These are phyloP conservation scores for Colletotrichum sp. DNA, from an alignment of 2,329 filamentous ascomycete genomes.

Conservation along the genomic window DNA sequence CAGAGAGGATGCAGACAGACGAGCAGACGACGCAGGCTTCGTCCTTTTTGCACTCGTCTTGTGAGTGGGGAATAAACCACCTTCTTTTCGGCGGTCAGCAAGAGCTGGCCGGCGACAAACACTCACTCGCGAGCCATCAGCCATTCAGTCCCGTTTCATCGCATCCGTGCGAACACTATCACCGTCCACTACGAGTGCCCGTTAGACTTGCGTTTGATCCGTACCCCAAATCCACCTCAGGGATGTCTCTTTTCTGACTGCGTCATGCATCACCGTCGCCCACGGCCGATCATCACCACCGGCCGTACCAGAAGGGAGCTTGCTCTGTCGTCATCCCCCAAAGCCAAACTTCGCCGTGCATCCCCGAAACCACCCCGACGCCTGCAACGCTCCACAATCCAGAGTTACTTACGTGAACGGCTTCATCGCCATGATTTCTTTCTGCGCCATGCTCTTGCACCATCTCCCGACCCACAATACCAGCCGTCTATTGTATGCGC, in stretches of 20 bases:
- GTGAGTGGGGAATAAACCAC: neutral
- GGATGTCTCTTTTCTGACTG: neutral
- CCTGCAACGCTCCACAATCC: neutral
- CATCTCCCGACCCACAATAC: neutral
- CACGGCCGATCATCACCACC: neutral
- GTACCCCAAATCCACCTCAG: neutral
- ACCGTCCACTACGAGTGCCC: neutral
- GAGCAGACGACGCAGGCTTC: neutral
- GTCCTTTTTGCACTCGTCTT: neutral
- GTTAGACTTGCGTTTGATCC: neutral
- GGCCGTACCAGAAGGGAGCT: neutral
- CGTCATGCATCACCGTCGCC: neutral
- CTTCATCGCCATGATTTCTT: neutral
- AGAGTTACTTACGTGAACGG: neutral
- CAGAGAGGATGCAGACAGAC: neutral
- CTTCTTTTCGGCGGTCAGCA: neutral
- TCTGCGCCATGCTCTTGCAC: neutral
- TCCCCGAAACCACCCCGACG: neutral
- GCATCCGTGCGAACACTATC: constrained; percentile 5
- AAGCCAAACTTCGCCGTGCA: neutral
- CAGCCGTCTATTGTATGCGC: neutral
- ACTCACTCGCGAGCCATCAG: neutral
- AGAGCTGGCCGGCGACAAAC: neutral
- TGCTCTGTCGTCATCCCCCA: neutral
- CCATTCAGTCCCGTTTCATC: constrained; percentile 6